A percentile compares a stretch with the other conserved stretches of the same genome.
phyloP scores from a whole-genome alignment of 352 stramenopile genomes.

The Pythium rishiriense region DNA sequence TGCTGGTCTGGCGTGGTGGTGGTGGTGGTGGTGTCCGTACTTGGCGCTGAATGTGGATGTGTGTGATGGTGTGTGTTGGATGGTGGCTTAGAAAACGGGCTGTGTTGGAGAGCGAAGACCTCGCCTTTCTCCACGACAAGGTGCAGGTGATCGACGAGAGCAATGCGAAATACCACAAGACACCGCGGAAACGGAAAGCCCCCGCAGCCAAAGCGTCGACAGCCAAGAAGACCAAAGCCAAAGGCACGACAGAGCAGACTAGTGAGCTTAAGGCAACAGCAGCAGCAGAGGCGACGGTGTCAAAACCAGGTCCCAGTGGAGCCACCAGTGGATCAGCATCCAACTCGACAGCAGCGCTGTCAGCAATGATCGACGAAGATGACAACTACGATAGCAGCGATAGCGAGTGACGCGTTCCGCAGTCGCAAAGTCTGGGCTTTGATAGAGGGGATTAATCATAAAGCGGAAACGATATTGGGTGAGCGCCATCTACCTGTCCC shows the following conservation, averaged over 20 bases:
- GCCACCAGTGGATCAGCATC: background rate
- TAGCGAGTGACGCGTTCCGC: conserved; percentile 35
- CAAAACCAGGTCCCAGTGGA: background rate
- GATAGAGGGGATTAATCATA: background rate
- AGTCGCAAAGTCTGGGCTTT: background rate
- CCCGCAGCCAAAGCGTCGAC: background rate
- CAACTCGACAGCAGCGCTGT: conserved; percentile 7
- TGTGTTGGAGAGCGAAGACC: conserved; percentile 41
- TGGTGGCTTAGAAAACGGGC: conserved; percentile 45
- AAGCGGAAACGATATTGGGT: background rate
- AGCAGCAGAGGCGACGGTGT: background rate
- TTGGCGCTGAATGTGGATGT: too few species aligned
- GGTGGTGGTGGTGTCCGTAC: too few species aligned
- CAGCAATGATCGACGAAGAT: conserved; percentile 53
- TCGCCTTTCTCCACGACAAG: conserved; percentile 58
- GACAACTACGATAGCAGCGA: conserved; percentile 80
- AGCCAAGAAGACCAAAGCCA: conserved; percentile 5
- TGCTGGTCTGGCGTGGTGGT: too few species aligned
- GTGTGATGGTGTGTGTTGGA: too few species aligned
- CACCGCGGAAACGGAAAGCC: conserved; percentile 26
- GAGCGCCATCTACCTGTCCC: background rate
- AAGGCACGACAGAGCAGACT: background rate
- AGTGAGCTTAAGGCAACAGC: background rate
- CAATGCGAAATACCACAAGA: conserved; percentile 59
- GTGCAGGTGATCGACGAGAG: conserved; percentile 59